Evolutionary conservation across 192 early-diverging fungal genomes (phyloP).

Genomic region (Coemansia sp.): DNA sequence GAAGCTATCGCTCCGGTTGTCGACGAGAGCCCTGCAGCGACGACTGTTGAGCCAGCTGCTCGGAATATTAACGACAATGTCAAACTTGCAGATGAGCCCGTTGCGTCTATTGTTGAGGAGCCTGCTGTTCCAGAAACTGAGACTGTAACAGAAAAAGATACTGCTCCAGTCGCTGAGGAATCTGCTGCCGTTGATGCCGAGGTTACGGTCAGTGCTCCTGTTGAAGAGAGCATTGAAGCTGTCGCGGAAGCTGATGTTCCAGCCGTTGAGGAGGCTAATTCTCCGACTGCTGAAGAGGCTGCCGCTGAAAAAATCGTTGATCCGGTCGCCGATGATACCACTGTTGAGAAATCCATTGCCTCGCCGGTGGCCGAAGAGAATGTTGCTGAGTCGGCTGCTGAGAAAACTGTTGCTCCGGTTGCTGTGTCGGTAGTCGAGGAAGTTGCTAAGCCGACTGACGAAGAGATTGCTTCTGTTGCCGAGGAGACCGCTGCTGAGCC

Average conservation of each 20-base stretch:
- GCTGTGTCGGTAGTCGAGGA: constrained; percentile 2
- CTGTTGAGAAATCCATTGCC: too few species aligned
- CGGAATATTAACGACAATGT: neutral
- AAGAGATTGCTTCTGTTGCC: neutral
- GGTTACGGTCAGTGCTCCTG: neutral
- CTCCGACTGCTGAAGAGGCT: neutral
- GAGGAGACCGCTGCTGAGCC: neutral
- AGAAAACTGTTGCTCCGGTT: too few species aligned
- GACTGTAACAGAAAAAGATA: neutral
- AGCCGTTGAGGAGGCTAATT: neutral
- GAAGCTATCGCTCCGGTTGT: neutral
- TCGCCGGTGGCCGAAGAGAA: too few species aligned
- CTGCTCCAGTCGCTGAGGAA: neutral
- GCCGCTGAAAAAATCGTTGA: neutral
- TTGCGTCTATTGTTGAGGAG: neutral
- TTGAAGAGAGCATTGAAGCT: neutral
- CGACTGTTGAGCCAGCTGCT: neutral
- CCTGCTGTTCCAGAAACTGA: neutral
- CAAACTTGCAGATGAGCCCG: neutral
- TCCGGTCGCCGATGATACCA: too few species aligned
- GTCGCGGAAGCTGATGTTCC: neutral
- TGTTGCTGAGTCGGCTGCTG: too few species aligned
- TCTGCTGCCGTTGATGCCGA: neutral
- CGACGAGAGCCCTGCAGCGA: neutral
- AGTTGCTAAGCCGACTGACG: neutral